phyloP scores from a whole-genome alignment of 2,329 filamentous ascomycete genomes.

The Cryphonectria japonica region DNA sequence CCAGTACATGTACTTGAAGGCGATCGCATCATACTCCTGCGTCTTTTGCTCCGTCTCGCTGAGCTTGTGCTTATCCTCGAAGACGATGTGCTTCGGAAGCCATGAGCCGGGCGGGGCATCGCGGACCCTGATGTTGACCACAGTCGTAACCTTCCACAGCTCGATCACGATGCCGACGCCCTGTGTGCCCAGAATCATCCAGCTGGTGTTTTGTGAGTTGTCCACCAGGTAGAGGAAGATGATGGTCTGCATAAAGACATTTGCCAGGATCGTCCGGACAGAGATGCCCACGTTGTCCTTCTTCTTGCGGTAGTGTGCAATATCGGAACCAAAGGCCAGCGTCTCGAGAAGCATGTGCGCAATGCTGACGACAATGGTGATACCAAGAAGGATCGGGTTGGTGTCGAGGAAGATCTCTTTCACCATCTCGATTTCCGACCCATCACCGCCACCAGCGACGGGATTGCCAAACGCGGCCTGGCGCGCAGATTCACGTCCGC shows the following conservation, averaged over 20 bases:
- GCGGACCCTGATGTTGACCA: constrained; percentile 85
- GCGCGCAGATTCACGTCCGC: constrained; percentile 79
- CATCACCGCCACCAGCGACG: constrained; percentile 79
- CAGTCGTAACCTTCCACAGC: constrained; percentile 94
- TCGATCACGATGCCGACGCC: constrained; percentile 75
- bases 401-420: constrained; percentile 95
- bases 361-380: constrained; percentile 83
- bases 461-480: constrained; percentile 76
- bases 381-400: constrained; percentile 84
- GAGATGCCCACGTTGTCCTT: constrained; percentile 98
- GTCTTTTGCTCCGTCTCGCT: constrained; percentile 96
- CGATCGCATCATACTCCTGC: constrained; percentile 96
- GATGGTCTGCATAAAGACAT: constrained; percentile 94
- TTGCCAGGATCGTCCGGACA: constrained; percentile 92
- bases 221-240: constrained; percentile 97
- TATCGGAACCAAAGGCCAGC: constrained; percentile 95
- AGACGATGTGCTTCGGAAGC: constrained; percentile 78
- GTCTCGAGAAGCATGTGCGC: constrained; percentile 95
- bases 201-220: constrained; percentile 96
- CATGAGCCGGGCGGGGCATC: constrained; percentile 68
- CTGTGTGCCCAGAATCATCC: constrained; percentile 97
- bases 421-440: constrained; percentile 93
- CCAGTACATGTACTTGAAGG: constrained; percentile 96
- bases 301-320: constrained; percentile 98
- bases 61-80: constrained; percentile 97